These are phyloP conservation scores for Myxozyma nipponensis DNA, from an alignment of 805 yeast species.

Conservation along the genomic window DNA sequence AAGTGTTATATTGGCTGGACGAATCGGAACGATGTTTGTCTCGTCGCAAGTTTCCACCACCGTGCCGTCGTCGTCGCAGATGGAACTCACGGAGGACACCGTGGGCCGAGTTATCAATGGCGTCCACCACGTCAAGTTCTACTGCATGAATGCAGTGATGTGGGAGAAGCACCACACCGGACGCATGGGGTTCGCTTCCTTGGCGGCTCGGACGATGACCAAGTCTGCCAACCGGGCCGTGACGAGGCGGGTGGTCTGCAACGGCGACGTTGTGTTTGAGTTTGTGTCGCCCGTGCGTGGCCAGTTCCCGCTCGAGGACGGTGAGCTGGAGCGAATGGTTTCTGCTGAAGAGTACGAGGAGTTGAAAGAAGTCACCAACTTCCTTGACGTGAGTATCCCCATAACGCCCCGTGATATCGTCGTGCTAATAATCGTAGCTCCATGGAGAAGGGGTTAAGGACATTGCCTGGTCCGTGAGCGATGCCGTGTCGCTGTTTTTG, in stretches of 20 bases:
- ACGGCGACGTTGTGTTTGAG: conserved; percentile 50
- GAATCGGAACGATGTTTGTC: no score
- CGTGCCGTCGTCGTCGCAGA: no score
- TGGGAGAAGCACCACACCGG: conserved; percentile 53
- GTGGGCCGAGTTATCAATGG: neutral
- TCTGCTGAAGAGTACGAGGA: neutral
- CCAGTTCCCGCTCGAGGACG: conserved; percentile 29
- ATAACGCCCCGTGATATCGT: no score
- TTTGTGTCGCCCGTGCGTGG: conserved; percentile 41
- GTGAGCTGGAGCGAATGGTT: neutral
- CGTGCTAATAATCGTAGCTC: no score
- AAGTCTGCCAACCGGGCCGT: conserved; percentile 50
- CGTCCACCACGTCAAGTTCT: conserved; percentile 56
- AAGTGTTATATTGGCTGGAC: no score
- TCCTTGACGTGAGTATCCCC: conserved; percentile 16
- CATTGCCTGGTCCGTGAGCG: conserved; percentile 59
- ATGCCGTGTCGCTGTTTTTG: conserved; percentile 45
- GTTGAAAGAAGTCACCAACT: conserved; percentile 3
- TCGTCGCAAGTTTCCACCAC: no score
- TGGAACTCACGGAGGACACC: no score
- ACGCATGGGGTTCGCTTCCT: conserved; percentile 58
- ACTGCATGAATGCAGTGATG: conserved; percentile 68
- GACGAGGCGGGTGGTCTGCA: conserved; percentile 1
- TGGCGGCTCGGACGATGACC: conserved; percentile 66
- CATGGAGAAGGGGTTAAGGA: conserved; percentile 86